A percentile compares a stretch with the other conserved stretches of the same genome.
These are phyloP conservation scores for Solanum etuberosum DNA, from an alignment of 257 asterid species.

Conservation along the genomic window DNA sequence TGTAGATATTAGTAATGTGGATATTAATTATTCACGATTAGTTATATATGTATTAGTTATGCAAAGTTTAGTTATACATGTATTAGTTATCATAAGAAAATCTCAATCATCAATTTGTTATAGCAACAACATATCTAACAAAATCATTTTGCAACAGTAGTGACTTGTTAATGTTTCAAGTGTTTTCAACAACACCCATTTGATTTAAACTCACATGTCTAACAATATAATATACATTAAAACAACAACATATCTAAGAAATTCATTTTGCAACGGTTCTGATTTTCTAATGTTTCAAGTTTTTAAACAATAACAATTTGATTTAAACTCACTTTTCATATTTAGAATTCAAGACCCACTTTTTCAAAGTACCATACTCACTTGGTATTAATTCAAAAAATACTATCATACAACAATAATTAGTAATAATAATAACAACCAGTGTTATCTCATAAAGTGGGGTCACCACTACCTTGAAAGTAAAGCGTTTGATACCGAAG, in stretches of 20 bases:
- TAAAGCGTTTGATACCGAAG: not conserved
- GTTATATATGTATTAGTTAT: too few species aligned
- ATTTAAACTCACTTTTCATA: not conserved
- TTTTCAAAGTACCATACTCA: not conserved
- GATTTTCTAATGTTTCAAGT: not conserved
- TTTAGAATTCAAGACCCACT: not conserved
- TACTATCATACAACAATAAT: not conserved
- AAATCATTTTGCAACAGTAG: not conserved
- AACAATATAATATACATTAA: too few species aligned
- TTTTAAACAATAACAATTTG: not conserved
- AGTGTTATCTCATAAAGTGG: not conserved
- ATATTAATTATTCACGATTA: too few species aligned
- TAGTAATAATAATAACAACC: not conserved
- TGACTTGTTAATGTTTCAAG: not conserved
- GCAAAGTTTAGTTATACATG: too few species aligned
- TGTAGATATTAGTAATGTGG: too few species aligned
- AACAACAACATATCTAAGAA: not conserved
- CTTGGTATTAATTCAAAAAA: not conserved
- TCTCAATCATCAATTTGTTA: too few species aligned
- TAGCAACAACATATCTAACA: too few species aligned
- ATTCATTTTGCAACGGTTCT: not conserved
- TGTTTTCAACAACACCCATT: not conserved
- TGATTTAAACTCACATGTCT: not conserved
- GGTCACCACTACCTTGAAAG: rapidly evolving
- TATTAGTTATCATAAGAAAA: too few species aligned